These are phyloP conservation scores for Coniochaeta sp. DNA, from an alignment of 2,329 filamentous ascomycete genomes.

Conservation along the genomic window DNA sequence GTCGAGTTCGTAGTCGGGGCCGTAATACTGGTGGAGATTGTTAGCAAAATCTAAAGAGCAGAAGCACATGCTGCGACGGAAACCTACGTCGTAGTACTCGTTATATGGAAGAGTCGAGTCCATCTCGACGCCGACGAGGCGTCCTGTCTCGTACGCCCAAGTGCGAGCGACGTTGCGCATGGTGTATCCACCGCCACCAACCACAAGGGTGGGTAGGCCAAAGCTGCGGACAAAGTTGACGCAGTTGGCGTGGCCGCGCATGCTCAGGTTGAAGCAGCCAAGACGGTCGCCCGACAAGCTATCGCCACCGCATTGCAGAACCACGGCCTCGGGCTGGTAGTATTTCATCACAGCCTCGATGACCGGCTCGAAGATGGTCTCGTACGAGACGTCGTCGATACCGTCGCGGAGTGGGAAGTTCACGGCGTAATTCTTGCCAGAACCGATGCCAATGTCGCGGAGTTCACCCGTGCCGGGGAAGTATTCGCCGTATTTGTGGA, in stretches of 20 bases:
- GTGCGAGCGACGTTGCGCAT: conserved; percentile 94
- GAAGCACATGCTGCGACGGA: no score
- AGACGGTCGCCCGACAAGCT: conserved; percentile 89
- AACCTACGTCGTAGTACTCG: conserved; percentile 75
- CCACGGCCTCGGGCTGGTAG: conserved; percentile 85
- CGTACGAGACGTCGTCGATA: conserved; percentile 84
- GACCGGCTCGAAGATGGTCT: conserved; percentile 84
- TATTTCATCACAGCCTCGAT: conserved; percentile 80
- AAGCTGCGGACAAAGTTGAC: conserved; percentile 87
- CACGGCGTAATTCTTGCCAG: conserved; percentile 82
- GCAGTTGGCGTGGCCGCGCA: conserved; percentile 91
- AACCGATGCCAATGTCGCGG: conserved; percentile 77
- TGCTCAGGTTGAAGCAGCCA: conserved; percentile 96
- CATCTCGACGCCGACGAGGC: conserved; percentile 78
- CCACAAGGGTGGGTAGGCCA: conserved; percentile 77
- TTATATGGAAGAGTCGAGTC: conserved; percentile 83
- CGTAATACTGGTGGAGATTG: conserved; percentile 64
- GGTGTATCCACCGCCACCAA: conserved; percentile 94
- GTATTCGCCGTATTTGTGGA: conserved; percentile 94
- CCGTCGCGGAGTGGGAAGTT: conserved; percentile 90
- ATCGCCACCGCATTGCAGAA: conserved; percentile 93
- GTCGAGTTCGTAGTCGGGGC: conserved; percentile 83
- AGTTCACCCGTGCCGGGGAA: conserved; percentile 89
- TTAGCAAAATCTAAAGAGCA: conserved; percentile 4
- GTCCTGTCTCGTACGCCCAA: conserved; percentile 94